Evolutionary conservation across 225 moss, liverwort and hornwort species (phyloP), one percentile per base, ranked within the genome.

Genomic region (Rhytidiadelphus loreus): DNA sequence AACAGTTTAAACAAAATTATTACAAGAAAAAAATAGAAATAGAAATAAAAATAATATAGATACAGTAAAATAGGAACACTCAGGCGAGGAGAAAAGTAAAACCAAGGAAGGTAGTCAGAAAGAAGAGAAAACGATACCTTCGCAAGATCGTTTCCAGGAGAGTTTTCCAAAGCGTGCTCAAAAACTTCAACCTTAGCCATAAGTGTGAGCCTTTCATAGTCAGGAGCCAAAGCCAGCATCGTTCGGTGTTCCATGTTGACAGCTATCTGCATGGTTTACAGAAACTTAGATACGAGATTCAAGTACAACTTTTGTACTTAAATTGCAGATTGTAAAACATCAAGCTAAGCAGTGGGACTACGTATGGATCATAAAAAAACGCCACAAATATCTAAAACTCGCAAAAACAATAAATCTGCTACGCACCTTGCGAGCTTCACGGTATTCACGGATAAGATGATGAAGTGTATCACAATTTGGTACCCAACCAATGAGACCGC

Each of bases 111-210:
- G 68, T 66, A 74, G 39, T 80, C 75, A 74, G 44, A 81, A 73
- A 44, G 65, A 81, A 82, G 71, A 69, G 35, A 65, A 57, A 56
- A 48, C 18, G 44, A n/a, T 91, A 96, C 99, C 96, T 97, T 97
- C 50, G 99, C 96, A 66, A 99, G 94, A 59, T 99, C 99, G 90
- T 96, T 96, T 32, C 99, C 99, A 86, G 89, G 89, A 50, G 99
- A 97, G 44, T 88, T 95, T 20, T 96, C 96, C 88, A 99, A 88
- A 83, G 99, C 97, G 89, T 96, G 95, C 88, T 97, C 95, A 90
- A 99, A 99, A 14, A 99, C 97, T 95, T 99, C 99, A 70, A 99
- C 97, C 92, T 99, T 99, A 12, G 96, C 95, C 95, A 99, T 99
- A 58, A 99, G 94, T 81, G 99, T 95, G 77, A 99, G 96, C 88